Conservation (phyloP, 768 basidiomycete species). For the Lactarius psammicola region DNA sequence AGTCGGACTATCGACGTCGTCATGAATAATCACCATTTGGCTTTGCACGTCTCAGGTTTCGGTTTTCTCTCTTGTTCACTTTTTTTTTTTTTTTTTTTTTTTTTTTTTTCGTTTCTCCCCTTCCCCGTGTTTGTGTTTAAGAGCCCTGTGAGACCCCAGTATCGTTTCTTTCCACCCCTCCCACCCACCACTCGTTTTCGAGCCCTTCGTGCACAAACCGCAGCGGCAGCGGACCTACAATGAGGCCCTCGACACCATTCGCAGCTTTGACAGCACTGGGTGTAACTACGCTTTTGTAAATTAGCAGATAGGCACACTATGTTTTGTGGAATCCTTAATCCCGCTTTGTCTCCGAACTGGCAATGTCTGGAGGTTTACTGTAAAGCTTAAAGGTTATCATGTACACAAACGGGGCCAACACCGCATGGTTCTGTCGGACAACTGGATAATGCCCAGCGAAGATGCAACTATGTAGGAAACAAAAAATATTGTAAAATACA, state of each 20-base stretch:
- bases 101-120: background rate
- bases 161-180: background rate
- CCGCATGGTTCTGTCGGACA: background rate
- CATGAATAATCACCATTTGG: background rate
- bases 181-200: background rate
- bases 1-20: conserved; percentile 13
- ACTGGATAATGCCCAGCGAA: background rate
- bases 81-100: background rate
- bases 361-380: background rate
- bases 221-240: background rate
- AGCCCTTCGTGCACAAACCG: background rate
- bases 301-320: conserved; percentile 20
- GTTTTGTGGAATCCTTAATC: conserved; percentile 9
- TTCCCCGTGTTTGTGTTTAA: background rate
- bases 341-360: background rate
- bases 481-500: background rate
- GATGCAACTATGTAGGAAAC: background rate
- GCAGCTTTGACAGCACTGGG: background rate
- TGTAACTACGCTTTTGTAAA: conserved; percentile 23
- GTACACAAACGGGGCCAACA: background rate
- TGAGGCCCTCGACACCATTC: too few relatives aligned
- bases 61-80: background rate
- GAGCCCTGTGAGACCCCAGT: background rate
- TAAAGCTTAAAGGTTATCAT: background rate
- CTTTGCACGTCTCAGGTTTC: background rate